Base-by-base conservation (phyloP, 345 rosid genomes). In the Cochlearia excelsa region DNA sequence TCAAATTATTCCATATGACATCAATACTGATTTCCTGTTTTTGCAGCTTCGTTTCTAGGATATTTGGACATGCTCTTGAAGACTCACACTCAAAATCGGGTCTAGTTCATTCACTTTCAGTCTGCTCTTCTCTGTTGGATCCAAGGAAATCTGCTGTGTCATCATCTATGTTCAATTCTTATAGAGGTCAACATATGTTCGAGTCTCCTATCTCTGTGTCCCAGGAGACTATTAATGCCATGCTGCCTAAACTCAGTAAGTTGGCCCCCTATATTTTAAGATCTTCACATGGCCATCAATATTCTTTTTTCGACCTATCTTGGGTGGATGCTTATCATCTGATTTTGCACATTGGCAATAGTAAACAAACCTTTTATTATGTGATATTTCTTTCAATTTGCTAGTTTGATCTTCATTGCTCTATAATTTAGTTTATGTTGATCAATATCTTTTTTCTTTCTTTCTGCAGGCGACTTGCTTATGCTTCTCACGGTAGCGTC, bases 231-330 rank as follows among this genome's bases (percentile, higher is more conserved):
- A 74, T 90, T 33, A 59, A 54, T 72, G 99, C 99, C 49, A 90
- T 94, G 99, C 81, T 94, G 63, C 99, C 99, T 60, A 87, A 79
- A 75, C 95, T 90, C 66, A 80, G 99, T 94, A 71, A 80, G 95
- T 77, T 54, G 30, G 63, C 44, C 38, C 23, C 61, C 30, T 70
- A 45, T 51, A 51, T 7, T 63, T 26, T 30, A 51, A 38, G 51
- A 63, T 44, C 23, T 64, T 45, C 59, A 57, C 54, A 43, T 57
- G 65, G 31, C 26, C 41, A 63, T 16, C 47, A 38, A 44, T 4
- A 46, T 23, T 45, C 37, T 50, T 7, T 35, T 63, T 11, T 37
- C 16, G n/a, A 35, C 41, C 26, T 48, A 54, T 47, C 3, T 37
- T 8, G 48, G 51, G 48, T 55, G 47, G 37, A 54, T 69, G 68